phyloP scores from a whole-genome alignment of 495 filamentous ascomycete species.

The Mytilinidion resinicola region DNA sequence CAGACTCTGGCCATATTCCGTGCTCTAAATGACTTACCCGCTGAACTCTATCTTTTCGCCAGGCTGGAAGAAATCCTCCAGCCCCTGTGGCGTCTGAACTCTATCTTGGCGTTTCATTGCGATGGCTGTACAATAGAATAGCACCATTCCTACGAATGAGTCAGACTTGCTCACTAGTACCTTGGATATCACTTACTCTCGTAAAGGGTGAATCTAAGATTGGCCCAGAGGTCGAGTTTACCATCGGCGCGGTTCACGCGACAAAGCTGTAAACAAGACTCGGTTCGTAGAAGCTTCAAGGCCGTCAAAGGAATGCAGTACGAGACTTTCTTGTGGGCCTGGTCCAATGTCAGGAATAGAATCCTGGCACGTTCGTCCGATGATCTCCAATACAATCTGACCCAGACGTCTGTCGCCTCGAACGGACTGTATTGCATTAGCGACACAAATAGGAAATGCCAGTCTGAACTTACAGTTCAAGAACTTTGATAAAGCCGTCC shows the following conservation, averaged over 20 bases:
- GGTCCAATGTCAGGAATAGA: conserved; percentile 45
- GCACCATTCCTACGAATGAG: conserved; percentile 54
- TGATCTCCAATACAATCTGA: conserved; percentile 51
- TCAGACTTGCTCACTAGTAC: conserved; percentile 10
- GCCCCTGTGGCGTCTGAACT: conserved; percentile 43
- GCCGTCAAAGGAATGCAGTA: conserved; percentile 48
- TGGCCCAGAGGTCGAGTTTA: conserved; percentile 48
- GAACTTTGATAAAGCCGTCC: conserved; percentile 33
- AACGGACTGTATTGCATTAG: conserved; percentile 30
- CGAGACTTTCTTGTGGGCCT: conserved; percentile 33
- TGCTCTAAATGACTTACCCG: conserved; percentile 44
- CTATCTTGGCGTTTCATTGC: conserved; percentile 65
- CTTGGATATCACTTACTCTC: conserved; percentile 45
- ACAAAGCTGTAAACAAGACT: conserved; percentile 50
- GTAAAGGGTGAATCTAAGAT: conserved; percentile 51
- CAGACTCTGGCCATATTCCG: conserved; percentile 4
- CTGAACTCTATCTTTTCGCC: conserved; percentile 62
- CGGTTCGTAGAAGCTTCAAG: conserved; percentile 48
- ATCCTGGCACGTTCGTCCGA: conserved; percentile 53
- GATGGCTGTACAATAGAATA: conserved; percentile 72
- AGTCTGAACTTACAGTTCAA: conserved; percentile 43
- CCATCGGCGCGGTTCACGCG: conserved; percentile 41
- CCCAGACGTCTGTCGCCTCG: conserved; percentile 45
- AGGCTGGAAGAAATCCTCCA: conserved; percentile 54
- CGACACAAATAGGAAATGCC: background rate